Base-by-base conservation (phyloP, 352 stramenopile genomes). In the Sclerospora graminicola region DNA sequence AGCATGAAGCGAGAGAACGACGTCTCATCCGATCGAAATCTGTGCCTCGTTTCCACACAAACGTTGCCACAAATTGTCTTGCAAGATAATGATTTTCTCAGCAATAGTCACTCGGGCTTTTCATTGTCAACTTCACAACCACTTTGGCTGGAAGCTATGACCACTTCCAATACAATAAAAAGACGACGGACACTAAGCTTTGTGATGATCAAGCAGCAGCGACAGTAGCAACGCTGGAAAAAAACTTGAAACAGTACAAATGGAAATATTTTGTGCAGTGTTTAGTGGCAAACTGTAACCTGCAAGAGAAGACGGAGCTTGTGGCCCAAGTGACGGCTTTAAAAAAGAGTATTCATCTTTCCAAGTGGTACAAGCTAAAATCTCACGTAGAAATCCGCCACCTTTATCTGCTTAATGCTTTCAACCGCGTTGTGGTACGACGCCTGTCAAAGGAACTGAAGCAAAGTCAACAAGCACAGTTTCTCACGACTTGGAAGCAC, bases 261-360 rank as follows among this genome's bases (percentile, higher is more conserved):
- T 71, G 53, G 61, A 64, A 62, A 10, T 68, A 33, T 18, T 56
- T 70, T 14, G 46, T 43, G 28, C 24, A 48, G n/a, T 49, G 36
- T 14, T 42, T 55, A 9, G 29, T 50, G 19, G 33, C 24, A 33
- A 59, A 60, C 16, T 55, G 29, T 15, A 49, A 21, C 19, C 48
- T 35, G 13, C 9, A 44, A 29, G 34, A 50, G 2, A 34, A 41
- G n/a, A 2, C 13, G 10, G 27, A n/a, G 11, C 38, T 49, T 14
- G n/a, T 16, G 19, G 42, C 16, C 14, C 40, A 45, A 23, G 28
- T 63, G 5, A 55, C 48, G 27, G 27, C 41, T 24, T 31, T 63
- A 15, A 54, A 55, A 29, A 58, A 38, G 36, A 31, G 21, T 29
- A 38, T 29, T 47, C 16, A 15, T 1, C 16, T 48, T 2, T 27